A percentile compares a stretch with the other conserved stretches of the same genome.
These are phyloP conservation scores for Clonostachys solani DNA, from an alignment of 2,329 filamentous ascomycete genomes.

Conservation along the genomic window DNA sequence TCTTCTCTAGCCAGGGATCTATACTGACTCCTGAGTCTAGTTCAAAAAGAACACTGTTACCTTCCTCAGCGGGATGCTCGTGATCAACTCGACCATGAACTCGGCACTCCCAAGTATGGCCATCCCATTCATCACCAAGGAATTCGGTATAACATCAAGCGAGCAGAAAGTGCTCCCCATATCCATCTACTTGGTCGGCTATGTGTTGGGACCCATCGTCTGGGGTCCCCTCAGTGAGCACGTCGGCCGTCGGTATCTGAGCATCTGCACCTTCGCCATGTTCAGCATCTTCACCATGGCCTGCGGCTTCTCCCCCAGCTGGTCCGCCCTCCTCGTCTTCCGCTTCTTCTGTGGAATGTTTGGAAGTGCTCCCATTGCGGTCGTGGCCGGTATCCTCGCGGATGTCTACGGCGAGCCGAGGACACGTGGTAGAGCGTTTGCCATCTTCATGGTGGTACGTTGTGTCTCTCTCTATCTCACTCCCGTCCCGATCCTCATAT, in stretches of 20 bases:
- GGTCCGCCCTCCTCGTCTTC: conserved; percentile 49
- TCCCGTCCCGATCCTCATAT: neutral
- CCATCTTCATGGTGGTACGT: conserved; percentile 58
- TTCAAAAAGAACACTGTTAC: conserved; percentile 50
- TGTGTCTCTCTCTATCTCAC: neutral
- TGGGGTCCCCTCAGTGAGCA: conserved; percentile 66
- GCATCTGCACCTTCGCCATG: conserved; percentile 36
- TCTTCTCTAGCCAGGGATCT: neutral
- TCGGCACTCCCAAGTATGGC: conserved; percentile 62
- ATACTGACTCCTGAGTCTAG: conserved; percentile 19
- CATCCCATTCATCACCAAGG: conserved; percentile 48
- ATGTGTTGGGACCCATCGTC: conserved; percentile 55
- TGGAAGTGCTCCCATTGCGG: conserved; percentile 55
- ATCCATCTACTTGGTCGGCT: conserved; percentile 60
- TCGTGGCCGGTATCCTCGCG: conserved; percentile 60
- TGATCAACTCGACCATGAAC: conserved; percentile 65
- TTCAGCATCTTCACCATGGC: conserved; percentile 51
- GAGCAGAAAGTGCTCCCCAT: conserved; percentile 50
- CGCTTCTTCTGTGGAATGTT: conserved; percentile 48
- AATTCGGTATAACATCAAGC: conserved; percentile 50
- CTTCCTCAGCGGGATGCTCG: conserved; percentile 49
- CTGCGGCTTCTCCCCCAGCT: conserved; percentile 49
- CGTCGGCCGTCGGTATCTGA: conserved; percentile 48
- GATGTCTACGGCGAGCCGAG: conserved; percentile 54
- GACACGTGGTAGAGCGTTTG: conserved; percentile 50